Evolutionary conservation across 2,329 filamentous ascomycete genomes (phyloP).

Genomic region (Hypomyces rosellus): DNA sequence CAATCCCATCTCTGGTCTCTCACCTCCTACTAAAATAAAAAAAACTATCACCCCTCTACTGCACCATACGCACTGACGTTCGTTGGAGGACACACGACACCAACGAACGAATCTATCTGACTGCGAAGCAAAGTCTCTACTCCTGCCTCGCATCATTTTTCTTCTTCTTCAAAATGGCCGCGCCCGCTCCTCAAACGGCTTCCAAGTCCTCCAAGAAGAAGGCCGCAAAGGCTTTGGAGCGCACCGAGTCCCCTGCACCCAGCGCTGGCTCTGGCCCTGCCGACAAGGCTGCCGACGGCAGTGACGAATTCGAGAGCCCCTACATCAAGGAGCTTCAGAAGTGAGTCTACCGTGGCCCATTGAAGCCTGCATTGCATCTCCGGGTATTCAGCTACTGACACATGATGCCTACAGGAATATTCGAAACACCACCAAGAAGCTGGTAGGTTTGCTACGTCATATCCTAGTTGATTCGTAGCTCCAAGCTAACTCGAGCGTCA

Average conservation of each 20-base stretch:
- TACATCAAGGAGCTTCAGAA: conserved; percentile 88
- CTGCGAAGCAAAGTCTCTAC: too few species aligned
- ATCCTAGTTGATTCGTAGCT: neutral
- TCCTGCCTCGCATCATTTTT: too few species aligned
- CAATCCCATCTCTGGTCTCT: too few species aligned
- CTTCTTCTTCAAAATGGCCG: too few species aligned
- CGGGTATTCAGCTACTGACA: conserved; percentile 14
- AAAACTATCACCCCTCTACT: neutral
- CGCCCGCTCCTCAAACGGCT: too few species aligned
- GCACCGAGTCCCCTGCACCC: conserved; percentile 50
- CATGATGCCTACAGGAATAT: conserved; percentile 57
- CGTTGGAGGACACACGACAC: too few species aligned
- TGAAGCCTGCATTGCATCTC: neutral
- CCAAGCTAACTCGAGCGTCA: neutral
- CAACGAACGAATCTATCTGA: too few species aligned
- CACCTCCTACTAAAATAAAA: neutral
- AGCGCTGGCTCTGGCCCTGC: conserved; percentile 39
- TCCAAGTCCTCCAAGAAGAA: conserved; percentile 57
- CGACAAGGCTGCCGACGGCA: conserved; percentile 49
- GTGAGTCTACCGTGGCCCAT: conserved; percentile 43
- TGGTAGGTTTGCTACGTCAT: conserved; percentile 54
- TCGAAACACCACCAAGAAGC: conserved; percentile 89
- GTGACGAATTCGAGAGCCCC: conserved; percentile 63
- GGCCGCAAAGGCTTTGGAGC: conserved; percentile 43
- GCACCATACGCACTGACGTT: neutral